Evolutionary conservation across 2,329 filamentous ascomycete species (phyloP).

Genomic region (Cytospora chrysosperma): DNA sequence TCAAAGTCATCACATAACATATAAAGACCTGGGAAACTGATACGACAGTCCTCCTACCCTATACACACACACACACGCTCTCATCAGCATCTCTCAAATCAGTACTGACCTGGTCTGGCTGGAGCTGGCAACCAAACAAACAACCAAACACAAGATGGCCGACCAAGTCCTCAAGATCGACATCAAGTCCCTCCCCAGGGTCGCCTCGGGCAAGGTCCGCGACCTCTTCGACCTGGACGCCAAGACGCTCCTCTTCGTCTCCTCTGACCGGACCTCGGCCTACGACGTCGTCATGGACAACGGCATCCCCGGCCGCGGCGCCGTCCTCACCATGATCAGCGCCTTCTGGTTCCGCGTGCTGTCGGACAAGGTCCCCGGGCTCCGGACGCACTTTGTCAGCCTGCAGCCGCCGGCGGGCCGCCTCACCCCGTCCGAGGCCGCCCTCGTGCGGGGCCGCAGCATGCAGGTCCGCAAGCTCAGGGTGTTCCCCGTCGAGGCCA

Average conservation of each 20-base stretch:
- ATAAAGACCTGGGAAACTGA: not conserved
- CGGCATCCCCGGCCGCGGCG: conserved; percentile 54
- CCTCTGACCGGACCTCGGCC: conserved; percentile 72
- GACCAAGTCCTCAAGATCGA: conserved; percentile 27
- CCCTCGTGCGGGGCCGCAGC: conserved; percentile 60
- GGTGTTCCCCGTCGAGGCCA: conserved; percentile 77
- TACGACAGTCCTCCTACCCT: too few species aligned
- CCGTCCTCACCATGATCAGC: conserved; percentile 46
- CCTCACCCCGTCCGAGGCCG: conserved; percentile 44
- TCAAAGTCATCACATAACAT: not conserved
- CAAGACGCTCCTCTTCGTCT: conserved; percentile 33
- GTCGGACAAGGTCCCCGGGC: conserved; percentile 42
- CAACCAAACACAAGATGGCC: conserved; percentile 7
- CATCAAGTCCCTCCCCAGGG: conserved; percentile 34
- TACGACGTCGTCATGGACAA: conserved; percentile 91
- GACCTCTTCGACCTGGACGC: conserved; percentile 33
- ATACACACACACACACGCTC: too few species aligned
- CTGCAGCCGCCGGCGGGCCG: conserved; percentile 38
- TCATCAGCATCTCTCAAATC: not conserved
- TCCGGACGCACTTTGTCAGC: conserved; percentile 54
- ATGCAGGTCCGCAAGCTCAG: conserved; percentile 76
- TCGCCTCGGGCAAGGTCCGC: conserved; percentile 34
- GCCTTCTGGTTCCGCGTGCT: conserved; percentile 57
- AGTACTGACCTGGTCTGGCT: too few species aligned
- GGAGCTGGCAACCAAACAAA: too few species aligned